Percentiles rank a stretch among this genome's conserved stretches.
phyloP scores from a whole-genome alignment of 208 protist species.

The Tritrichomonas foetus region DNA sequence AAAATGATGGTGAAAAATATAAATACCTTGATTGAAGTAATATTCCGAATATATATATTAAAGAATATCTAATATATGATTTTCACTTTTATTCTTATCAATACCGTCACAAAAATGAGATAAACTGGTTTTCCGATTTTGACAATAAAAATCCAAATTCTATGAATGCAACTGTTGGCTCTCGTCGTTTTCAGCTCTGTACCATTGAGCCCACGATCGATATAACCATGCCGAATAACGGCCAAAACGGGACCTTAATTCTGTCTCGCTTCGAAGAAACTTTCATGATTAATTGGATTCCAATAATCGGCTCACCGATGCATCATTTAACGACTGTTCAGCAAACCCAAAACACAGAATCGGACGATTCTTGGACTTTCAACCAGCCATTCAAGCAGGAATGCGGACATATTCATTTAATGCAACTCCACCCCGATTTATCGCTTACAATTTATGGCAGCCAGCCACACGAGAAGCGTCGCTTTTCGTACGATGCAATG shows the following conservation, averaged over 20 bases:
- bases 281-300: background rate
- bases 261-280: constrained; percentile 30
- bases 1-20: no score
- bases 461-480: background rate
- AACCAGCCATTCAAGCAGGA: background rate
- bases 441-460: background rate
- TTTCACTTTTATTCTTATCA: no score
- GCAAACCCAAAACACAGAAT: background rate
- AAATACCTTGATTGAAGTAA: no score
- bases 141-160: no score
- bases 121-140: no score
- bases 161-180: background rate
- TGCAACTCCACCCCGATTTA: background rate
- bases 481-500: background rate
- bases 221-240: background rate
- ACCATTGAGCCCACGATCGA: constrained; percentile 28
- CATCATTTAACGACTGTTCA: background rate
- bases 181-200: constrained; percentile 9
- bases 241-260: background rate
- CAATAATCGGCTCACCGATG: background rate
- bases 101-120: no score
- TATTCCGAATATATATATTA: no score
- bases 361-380: background rate
- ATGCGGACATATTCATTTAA: background rate
- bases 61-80: no score